Evolutionary conservation across 768 basidiomycete genomes (phyloP).

Genomic region (Rhodotorula toruloides): DNA sequence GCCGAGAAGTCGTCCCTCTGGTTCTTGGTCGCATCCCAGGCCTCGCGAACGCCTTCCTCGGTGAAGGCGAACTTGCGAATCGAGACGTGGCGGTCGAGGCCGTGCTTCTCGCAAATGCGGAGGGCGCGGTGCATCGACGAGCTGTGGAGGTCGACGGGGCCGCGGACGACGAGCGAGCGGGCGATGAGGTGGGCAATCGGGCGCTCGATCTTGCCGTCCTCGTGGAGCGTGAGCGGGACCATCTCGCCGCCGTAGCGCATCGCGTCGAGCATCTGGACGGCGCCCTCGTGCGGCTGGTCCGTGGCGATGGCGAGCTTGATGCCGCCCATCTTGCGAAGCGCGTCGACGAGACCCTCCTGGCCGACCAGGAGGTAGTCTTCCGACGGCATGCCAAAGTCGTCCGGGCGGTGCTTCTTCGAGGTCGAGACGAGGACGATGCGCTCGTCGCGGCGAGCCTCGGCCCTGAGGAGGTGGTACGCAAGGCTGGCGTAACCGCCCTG

Average conservation of each 20-base stretch:
- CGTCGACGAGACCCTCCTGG: not conserved
- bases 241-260: constrained; percentile 15
- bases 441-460: not conserved
- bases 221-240: not conserved
- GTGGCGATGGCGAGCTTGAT: constrained; percentile 9
- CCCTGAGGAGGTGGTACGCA: not conserved
- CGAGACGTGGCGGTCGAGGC: constrained; percentile 1
- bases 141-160: not conserved
- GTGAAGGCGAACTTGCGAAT: not conserved
- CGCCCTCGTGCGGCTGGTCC: constrained; percentile 17
- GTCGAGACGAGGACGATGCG: constrained; percentile 18
- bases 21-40: not conserved
- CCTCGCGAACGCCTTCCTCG: not conserved
- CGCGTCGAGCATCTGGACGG: constrained; percentile 8
- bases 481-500: constrained; percentile 20
- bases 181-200: not conserved
- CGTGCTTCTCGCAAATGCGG: not conserved
- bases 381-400: not conserved
- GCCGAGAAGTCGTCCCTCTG: too few species aligned
- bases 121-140: not conserved
- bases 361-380: constrained; percentile 7
- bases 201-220: not conserved
- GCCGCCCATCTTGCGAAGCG: constrained; percentile 13
- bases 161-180: not conserved
- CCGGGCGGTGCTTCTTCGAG: constrained; percentile 8